phyloP scores from a whole-genome alignment of 352 stramenopile species.

The Globisporangium apiculatum region DNA sequence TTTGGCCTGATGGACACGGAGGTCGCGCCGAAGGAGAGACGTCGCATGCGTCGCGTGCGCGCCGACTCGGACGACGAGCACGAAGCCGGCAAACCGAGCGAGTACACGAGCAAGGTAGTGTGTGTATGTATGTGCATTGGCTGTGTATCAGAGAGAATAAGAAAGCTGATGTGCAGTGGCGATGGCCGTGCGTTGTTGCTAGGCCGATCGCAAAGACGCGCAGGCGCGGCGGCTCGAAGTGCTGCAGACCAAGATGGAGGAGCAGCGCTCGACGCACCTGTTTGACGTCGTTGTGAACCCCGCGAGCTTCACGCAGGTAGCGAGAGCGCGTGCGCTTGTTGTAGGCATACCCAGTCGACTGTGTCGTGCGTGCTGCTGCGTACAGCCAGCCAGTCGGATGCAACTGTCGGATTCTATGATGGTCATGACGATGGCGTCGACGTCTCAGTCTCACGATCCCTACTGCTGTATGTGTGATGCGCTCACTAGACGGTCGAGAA shows the following conservation, averaged over 20 bases:
- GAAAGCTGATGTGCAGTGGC: background rate
- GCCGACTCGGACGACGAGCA: conserved; percentile 41
- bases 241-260: conserved; percentile 53
- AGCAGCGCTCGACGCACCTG: conserved; percentile 26
- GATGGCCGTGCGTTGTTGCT: background rate
- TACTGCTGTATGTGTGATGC: background rate
- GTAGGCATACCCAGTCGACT: background rate
- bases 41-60: conserved; percentile 29
- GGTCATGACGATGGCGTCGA: background rate
- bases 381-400: too few species aligned
- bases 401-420: too few species aligned
- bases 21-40: conserved; percentile 64
- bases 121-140: too few species aligned
- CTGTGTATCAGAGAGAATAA: background rate
- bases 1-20: conserved; percentile 74
- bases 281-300: conserved; percentile 74
- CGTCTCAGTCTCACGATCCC: background rate
- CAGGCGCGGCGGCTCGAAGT: conserved; percentile 67
- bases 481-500: conserved; percentile 66
- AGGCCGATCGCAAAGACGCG: conserved; percentile 71
- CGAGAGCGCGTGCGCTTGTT: background rate
- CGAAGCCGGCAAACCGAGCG: conserved; percentile 42
- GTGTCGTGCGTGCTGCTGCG: background rate
- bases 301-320: conserved; percentile 70
- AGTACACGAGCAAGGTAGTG: conserved; percentile 67